Evolutionary conservation across 139 green algal genomes (phyloP).

Genomic region (Volvox reticuliferus): DNA sequence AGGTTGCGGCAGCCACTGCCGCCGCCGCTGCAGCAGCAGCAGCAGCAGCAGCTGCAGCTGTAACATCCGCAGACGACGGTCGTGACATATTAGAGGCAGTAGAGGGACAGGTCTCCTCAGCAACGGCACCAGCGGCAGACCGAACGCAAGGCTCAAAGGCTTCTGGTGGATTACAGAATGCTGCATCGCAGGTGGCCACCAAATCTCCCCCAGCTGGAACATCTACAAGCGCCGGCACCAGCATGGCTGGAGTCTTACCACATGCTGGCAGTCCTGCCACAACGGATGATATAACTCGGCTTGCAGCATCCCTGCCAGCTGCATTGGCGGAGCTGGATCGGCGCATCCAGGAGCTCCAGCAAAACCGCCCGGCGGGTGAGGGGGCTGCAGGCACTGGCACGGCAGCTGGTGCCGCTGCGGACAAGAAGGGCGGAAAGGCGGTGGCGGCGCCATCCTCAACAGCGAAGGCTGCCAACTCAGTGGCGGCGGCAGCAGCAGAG

Average conservation of each 20-base stretch:
- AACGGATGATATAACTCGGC: not conserved
- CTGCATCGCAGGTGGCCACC: not conserved
- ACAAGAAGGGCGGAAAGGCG: not conserved
- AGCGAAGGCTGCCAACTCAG: not conserved
- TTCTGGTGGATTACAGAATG: not conserved
- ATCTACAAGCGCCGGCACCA: not conserved
- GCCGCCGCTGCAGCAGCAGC: not conserved
- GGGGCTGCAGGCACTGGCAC: not conserved
- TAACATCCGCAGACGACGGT: not conserved
- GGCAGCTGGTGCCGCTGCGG: no score
- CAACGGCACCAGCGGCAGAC: not conserved
- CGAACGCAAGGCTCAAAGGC: no score
- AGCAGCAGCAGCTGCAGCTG: not conserved
- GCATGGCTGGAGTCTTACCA: no score
- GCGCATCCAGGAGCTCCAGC: not conserved
- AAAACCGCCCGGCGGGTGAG: not conserved
- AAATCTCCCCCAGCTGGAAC: not conserved
- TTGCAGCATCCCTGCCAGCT: not conserved
- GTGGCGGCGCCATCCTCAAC: not conserved
- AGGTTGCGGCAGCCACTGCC: not conserved
- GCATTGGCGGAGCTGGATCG: not conserved
- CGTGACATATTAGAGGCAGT: not conserved
- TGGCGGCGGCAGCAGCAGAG: conserved; percentile 1
- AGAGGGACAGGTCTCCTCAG: no score
- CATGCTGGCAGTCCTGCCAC: not conserved